Conservation (phyloP, 2,329 filamentous ascomycete species). For the Hymenoscyphus albidus region DNA sequence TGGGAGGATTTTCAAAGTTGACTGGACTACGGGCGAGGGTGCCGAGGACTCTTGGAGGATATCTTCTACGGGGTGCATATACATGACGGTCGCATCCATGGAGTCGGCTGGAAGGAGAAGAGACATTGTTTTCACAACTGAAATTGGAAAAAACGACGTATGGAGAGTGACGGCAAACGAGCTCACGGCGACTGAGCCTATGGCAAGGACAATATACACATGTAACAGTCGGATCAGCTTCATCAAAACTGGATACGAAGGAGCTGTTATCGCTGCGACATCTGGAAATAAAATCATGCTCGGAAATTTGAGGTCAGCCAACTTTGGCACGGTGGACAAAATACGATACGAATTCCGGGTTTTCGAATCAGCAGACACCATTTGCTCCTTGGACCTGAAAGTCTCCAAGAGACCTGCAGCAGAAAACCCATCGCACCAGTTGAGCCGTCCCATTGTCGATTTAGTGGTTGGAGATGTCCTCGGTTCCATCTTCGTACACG, state of each 20-base stretch:
- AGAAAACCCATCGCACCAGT: constrained; percentile 30
- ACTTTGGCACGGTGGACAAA: constrained; percentile 38
- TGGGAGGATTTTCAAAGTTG: constrained; percentile 52
- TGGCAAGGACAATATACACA: constrained; percentile 40
- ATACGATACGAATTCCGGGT: constrained; percentile 54
- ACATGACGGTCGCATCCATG: constrained; percentile 37
- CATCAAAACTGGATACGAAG: constrained; percentile 50
- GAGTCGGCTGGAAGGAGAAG: constrained; percentile 32
- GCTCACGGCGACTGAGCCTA: constrained; percentile 32
- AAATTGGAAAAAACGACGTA: constrained; percentile 30
- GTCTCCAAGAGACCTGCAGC: constrained; percentile 32
- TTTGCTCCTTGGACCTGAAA: constrained; percentile 65
- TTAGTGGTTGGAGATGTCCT: constrained; percentile 72
- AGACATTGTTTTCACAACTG: constrained; percentile 37
- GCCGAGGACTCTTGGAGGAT: constrained; percentile 40
- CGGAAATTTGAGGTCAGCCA: constrained; percentile 45
- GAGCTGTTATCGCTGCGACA: constrained; percentile 55
- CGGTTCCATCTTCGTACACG: constrained; percentile 78
- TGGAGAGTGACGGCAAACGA: constrained; percentile 36
- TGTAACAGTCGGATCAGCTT: constrained; percentile 40
- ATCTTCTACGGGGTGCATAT: constrained; percentile 34
- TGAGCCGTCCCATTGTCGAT: constrained; percentile 53
- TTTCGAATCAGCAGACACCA: constrained; percentile 57
- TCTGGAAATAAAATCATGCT: constrained; percentile 55
- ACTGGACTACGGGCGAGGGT: constrained; percentile 52